These are phyloP conservation scores for Puccinia horiana DNA, from an alignment of 1,284 basidiomycete species.

Conservation along the genomic window DNA sequence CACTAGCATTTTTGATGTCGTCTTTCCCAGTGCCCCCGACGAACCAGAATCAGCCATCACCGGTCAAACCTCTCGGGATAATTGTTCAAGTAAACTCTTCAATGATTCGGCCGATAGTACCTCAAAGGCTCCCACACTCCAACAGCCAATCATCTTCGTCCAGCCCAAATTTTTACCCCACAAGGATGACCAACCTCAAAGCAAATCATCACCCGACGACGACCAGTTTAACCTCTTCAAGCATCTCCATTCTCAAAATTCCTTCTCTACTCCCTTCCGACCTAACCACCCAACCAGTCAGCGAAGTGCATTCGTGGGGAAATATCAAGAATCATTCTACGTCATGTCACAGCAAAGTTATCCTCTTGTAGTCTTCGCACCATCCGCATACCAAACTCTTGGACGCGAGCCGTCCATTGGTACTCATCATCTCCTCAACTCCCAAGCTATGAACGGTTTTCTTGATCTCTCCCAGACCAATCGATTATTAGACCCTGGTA, in stretches of 20 bases:
- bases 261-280: slow-evolving; percentile 13
- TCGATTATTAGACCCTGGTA: slow-evolving; percentile 24
- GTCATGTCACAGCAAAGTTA: slow-evolving; percentile 73
- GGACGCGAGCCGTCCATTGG: slow-evolving; percentile 18
- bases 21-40: slow-evolving; percentile 31
- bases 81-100: slow-evolving; percentile 76
- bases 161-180: slow-evolving; percentile 73
- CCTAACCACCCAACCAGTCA: slow-evolving; percentile 11
- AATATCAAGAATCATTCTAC: slow-evolving; percentile 70
- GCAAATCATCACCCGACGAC: slow-evolving; percentile 44
- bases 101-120: slow-evolving; percentile 63
- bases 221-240: slow-evolving; percentile 37
- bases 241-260: slow-evolving; percentile 39
- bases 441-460: slow-evolving; percentile 9
- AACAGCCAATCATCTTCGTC: slow-evolving; percentile 71
- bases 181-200: slow-evolving; percentile 59
- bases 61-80: slow-evolving; percentile 42
- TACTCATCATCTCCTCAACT: slow-evolving; percentile 45
- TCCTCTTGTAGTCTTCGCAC: slow-evolving; percentile 71
- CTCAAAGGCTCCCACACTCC: slow-evolving; percentile 57
- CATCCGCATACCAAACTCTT: slow-evolving; percentile 46
- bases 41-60: neutral
- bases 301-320: slow-evolving; percentile 67
- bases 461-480: slow-evolving; percentile 13
- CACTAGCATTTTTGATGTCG: slow-evolving; percentile 54